Conservation (phyloP, 306 rosid species). For the Trifolium repens region DNA sequence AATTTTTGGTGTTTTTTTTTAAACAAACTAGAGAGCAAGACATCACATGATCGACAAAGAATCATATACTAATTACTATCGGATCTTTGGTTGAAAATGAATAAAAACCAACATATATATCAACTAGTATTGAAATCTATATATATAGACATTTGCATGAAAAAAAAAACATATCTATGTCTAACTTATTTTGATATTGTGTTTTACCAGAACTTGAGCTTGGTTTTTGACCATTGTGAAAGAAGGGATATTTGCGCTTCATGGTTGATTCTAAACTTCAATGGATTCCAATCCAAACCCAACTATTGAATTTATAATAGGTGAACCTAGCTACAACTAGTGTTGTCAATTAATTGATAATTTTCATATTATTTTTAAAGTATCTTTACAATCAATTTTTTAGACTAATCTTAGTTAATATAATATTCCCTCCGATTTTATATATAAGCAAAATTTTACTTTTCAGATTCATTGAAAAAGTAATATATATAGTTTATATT, state of each 20-base stretch:
- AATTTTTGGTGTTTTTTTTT: no score
- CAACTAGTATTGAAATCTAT: not conserved
- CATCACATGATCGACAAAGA: no score
- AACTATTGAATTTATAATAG: not conserved
- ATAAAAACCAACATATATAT: no score
- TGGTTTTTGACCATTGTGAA: not conserved
- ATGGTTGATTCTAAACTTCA: not conserved
- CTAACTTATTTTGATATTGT: not conserved
- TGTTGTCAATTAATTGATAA: no score
- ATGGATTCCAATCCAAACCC: not conserved
- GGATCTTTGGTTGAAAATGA: no score
- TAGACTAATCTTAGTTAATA: not conserved
- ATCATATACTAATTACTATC: no score
- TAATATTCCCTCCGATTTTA: no score
- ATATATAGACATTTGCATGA: not conserved
- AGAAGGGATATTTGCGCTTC: not conserved
- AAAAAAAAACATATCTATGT: not conserved
- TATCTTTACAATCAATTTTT: not conserved
- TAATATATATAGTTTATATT: no score
- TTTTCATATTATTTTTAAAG: not conserved
- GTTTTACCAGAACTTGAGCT: not conserved
- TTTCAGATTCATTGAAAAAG: no score
- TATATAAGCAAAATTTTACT: no score
- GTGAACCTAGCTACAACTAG: not conserved
- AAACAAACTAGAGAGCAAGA: no score